These are phyloP conservation scores for Pseudogymnoascus sp. DNA, from an alignment of 2,329 filamentous ascomycete species.

Conservation along the genomic window DNA sequence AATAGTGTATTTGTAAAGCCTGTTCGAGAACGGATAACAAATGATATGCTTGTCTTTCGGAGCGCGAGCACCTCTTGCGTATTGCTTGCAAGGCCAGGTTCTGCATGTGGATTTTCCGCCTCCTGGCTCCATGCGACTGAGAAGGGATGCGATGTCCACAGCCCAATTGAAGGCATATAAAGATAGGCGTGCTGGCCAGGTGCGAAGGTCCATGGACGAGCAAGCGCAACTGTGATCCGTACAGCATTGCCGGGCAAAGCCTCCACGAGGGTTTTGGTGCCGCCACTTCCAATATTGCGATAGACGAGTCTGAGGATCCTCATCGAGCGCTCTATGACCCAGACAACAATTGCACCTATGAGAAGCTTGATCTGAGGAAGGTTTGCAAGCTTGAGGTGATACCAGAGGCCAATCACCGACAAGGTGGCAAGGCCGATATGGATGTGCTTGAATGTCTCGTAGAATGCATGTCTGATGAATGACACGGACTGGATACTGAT, in stretches of 20 bases:
- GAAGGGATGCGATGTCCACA: constrained; percentile 72
- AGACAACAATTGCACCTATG: constrained; percentile 55
- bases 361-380: constrained; percentile 52
- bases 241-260: constrained; percentile 68
- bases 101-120: constrained; percentile 40
- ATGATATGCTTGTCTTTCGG: constrained; percentile 59
- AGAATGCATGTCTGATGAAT: constrained; percentile 67
- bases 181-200: constrained; percentile 74
- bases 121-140: constrained; percentile 73
- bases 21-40: constrained; percentile 65
- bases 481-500: constrained; percentile 64
- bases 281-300: constrained; percentile 58
- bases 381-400: constrained; percentile 51
- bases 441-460: constrained; percentile 67
- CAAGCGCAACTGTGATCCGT: constrained; percentile 65
- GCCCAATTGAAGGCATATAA: constrained; percentile 65
- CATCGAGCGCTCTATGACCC: constrained; percentile 54
- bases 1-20: constrained; percentile 66
- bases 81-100: constrained; percentile 49
- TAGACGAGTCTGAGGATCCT: constrained; percentile 55
- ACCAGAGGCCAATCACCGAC: constrained; percentile 57
- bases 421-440: constrained; percentile 59
- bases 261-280: constrained; percentile 64
- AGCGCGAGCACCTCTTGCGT: constrained; percentile 50
- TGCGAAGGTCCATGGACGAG: constrained; percentile 67